Conservation (phyloP, 139 green algal genomes). For the Tetradesmus lagerheimii region DNA sequence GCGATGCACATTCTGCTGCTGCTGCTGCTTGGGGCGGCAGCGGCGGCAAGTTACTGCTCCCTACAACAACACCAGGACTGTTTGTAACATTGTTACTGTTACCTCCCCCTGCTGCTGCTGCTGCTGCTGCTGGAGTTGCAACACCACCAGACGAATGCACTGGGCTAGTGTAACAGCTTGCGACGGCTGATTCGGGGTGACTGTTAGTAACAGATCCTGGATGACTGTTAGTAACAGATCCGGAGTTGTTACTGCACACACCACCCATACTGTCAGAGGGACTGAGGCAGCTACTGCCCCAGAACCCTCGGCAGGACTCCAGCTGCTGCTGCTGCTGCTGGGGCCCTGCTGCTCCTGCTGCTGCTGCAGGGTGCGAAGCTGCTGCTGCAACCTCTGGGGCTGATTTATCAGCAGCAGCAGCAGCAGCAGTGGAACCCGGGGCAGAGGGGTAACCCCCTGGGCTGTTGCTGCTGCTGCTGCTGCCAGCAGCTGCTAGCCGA, state of each 20-base stretch:
- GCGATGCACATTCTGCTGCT: neutral
- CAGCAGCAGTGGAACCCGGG: neutral
- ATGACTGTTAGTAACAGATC: too few species aligned
- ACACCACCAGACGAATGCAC: neutral
- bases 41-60: neutral
- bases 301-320: neutral
- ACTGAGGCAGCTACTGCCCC: conserved; percentile 5
- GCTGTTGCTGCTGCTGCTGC: neutral
- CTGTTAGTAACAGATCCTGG: too few species aligned
- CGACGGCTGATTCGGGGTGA: neutral
- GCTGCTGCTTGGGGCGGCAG: conserved; percentile 1
- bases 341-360: neutral
- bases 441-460: neutral
- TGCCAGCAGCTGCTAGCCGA: neutral
- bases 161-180: neutral
- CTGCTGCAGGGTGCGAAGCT: neutral
- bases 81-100: neutral
- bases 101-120: neutral
- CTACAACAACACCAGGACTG: too few species aligned
- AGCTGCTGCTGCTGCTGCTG: neutral
- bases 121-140: neutral
- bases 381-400: neutral
- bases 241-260: neutral
- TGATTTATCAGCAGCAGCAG: neutral
- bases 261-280: neutral